Conservation (phyloP, 2,329 filamentous ascomycete species). For the Penicillium aurantiogriseum region DNA sequence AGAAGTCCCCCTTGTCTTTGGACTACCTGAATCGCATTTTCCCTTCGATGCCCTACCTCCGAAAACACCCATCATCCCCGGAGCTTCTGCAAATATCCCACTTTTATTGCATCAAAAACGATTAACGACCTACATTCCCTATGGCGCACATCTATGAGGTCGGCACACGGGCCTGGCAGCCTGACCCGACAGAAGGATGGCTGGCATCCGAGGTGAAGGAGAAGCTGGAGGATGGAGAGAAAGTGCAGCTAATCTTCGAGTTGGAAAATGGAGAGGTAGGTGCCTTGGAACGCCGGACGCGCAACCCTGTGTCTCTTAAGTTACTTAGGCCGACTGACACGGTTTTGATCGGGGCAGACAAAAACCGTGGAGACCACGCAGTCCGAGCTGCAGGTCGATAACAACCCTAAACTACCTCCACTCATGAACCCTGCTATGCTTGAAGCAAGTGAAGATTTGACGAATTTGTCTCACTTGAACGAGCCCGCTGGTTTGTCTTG, state of each 20-base stretch:
- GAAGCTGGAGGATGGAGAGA: constrained; percentile 79
- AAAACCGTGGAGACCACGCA: constrained; percentile 76
- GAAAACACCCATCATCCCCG: constrained; percentile 5
- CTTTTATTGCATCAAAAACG: constrained; percentile 8
- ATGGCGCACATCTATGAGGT: constrained; percentile 97
- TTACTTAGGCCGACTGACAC: constrained; percentile 15
- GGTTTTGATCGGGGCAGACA: constrained; percentile 52
- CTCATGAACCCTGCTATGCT: constrained; percentile 98
- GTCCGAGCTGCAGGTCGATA: constrained; percentile 72
- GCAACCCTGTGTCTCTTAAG: not conserved
- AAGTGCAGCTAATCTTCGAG: constrained; percentile 82
- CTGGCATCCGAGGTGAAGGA: constrained; percentile 90
- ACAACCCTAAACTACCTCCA: constrained; percentile 76
- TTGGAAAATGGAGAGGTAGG: constrained; percentile 89
- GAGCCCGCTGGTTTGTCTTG: constrained; percentile 79
- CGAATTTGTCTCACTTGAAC: constrained; percentile 95
- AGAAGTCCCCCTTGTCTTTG: constrained; percentile 26
- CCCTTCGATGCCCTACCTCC: constrained; percentile 5
- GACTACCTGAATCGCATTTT: constrained; percentile 19
- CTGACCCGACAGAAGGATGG: constrained; percentile 94
- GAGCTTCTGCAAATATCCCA: constrained; percentile 11
- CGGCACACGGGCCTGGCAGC: constrained; percentile 97
- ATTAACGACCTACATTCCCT: constrained; percentile 17
- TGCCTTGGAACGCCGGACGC: constrained; percentile 3
- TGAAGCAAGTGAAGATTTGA: constrained; percentile 96